A percentile compares a stretch with the other conserved stretches of the same genome.
These are phyloP conservation scores for Capsicum pubescens DNA, from an alignment of 257 asterid genomes.

Conservation along the genomic window DNA sequence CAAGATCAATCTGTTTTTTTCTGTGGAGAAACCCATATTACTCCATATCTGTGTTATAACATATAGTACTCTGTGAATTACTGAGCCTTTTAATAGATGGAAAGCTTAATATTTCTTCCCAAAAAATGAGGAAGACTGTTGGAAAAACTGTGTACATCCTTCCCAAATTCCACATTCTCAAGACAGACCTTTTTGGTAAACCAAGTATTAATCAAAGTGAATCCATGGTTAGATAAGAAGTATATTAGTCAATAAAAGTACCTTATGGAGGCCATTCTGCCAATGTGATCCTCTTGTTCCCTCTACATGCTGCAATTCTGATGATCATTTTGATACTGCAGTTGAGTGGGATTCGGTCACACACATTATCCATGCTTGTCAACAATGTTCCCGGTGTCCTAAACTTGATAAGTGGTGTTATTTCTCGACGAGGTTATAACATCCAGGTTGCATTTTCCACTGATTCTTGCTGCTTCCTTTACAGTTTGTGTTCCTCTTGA, in stretches of 20 bases:
- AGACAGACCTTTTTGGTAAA: not conserved
- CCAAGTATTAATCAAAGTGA: conserved; percentile 22
- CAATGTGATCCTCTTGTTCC: conserved; percentile 12
- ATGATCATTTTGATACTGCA: conserved; percentile 45
- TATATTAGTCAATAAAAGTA: not conserved
- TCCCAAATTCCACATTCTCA: not conserved
- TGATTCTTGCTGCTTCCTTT: conserved; percentile 27
- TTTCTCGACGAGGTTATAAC: conserved; percentile 85
- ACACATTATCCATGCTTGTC: conserved; percentile 78
- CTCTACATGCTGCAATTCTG: conserved; percentile 6
- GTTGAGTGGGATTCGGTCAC: conserved; percentile 81
- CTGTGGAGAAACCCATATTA: conserved; percentile 2
- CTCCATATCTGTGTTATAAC: conserved; percentile 5
- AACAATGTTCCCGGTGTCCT: conserved; percentile 80
- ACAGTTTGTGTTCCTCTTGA: not conserved
- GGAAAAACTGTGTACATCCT: not conserved
- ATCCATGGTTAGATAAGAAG: not conserved
- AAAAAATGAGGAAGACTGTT: not conserved
- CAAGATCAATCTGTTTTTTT: conserved; percentile 3
- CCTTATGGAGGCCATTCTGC: conserved; percentile 25
- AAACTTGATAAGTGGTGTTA: conserved; percentile 82
- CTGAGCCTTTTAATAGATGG: conserved; percentile 17
- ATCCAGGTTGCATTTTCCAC: conserved; percentile 58
- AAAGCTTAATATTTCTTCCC: not conserved
- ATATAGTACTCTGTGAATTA: not conserved